Evolutionary conservation across 129 eudicot species (phyloP).

Genomic region (Oenanthe sinensis): DNA sequence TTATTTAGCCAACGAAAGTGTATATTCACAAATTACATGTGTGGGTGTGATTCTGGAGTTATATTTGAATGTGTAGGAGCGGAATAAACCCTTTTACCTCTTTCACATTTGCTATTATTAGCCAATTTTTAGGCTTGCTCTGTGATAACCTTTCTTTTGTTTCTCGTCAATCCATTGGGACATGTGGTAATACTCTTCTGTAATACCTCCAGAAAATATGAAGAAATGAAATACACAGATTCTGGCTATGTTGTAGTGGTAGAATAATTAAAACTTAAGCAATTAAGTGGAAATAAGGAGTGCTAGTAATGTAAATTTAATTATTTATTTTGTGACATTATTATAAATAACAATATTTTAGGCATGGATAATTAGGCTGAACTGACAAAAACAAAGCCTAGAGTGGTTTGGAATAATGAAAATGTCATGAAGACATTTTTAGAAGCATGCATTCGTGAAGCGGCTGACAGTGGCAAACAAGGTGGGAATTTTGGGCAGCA

Average conservation of each 20-base stretch:
- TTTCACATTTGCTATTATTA: slow-evolving; percentile 44
- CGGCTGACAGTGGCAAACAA: slow-evolving; percentile 1
- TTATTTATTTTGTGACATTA: not conserved
- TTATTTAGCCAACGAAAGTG: not conserved
- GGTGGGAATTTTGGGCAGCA: not conserved
- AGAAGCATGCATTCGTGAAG: not conserved
- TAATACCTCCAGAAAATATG: slow-evolving; percentile 25
- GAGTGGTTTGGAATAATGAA: not conserved
- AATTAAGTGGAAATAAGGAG: not conserved
- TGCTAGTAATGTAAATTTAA: not conserved
- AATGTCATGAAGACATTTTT: slow-evolving; percentile 4
- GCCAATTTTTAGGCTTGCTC: slow-evolving; percentile 56
- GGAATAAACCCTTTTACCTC: slow-evolving; percentile 41
- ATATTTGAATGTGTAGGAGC: slow-evolving; percentile 8
- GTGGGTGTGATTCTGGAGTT: slow-evolving; percentile 7
- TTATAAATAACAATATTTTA: not conserved
- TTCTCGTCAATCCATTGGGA: slow-evolving; percentile 49
- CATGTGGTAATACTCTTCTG: slow-evolving; percentile 64
- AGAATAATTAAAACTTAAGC: not conserved
- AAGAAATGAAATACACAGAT: not conserved
- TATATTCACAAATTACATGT: slow-evolving; percentile 8
- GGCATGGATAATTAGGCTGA: not conserved
- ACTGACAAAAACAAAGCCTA: not conserved
- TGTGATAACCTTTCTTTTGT: slow-evolving; percentile 48
- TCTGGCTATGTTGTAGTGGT: not conserved